Evolutionary conservation across 169 alveolate genomes (phyloP).

Genomic region (Babesia gibsoni): DNA sequence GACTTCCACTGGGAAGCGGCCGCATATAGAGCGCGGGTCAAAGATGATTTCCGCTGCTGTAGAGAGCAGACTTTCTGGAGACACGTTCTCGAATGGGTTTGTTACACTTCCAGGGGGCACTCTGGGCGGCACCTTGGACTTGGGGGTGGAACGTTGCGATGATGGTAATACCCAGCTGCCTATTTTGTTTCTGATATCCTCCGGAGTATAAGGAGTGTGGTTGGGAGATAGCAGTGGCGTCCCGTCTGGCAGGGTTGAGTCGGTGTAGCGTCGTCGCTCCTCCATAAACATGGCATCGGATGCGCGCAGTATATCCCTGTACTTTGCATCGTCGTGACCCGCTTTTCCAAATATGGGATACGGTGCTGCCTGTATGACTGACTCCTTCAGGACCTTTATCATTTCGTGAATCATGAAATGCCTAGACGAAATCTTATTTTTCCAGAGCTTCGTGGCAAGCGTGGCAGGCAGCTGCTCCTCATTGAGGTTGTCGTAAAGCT

Average conservation of each 20-base stretch:
- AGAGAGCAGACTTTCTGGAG: background rate
- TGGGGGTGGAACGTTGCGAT: background rate
- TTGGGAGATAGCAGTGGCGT: background rate
- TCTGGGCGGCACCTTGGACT: too few relatives aligned
- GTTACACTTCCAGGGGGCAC: background rate
- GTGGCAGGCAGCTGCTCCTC: constrained; percentile 7
- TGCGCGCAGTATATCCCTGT: background rate
- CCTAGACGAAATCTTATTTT: background rate
- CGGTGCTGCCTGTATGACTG: constrained; percentile 15
- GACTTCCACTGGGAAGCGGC: constrained; percentile 7
- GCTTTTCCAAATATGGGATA: constrained; percentile 1
- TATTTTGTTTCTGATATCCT: background rate
- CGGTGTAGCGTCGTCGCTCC: background rate
- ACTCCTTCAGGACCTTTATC: constrained; percentile 33
- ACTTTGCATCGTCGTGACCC: background rate
- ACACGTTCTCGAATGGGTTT: background rate
- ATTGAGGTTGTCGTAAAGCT: background rate
- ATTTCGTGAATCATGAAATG: constrained; percentile 21
- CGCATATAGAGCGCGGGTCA: background rate
- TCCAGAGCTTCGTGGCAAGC: constrained; percentile 1
- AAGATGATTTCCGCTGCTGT: background rate
- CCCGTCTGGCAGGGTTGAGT: background rate
- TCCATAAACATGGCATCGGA: background rate
- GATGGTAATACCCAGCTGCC: background rate
- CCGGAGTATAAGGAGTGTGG: background rate